Conservation (phyloP, 805 yeast genomes). For the Clavispora carvajalis region DNA sequence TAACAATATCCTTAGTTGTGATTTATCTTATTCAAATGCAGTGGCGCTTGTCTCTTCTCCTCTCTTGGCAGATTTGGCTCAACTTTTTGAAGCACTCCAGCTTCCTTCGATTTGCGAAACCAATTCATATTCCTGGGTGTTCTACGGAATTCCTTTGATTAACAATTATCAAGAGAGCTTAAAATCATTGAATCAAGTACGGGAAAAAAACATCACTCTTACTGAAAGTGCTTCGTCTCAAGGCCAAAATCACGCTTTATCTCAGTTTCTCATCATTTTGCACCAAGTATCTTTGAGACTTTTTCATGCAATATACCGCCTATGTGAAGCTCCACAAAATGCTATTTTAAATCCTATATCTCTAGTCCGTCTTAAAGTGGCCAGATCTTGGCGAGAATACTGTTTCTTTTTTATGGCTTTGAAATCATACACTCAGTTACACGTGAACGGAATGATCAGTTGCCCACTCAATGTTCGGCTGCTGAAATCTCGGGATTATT, state of each 20-base stretch:
- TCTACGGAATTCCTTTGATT: conserved; percentile 10
- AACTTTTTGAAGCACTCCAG: not conserved
- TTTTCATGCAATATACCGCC: not conserved
- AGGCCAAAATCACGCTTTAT: not conserved
- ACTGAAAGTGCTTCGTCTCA: not conserved
- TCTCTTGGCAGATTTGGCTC: not conserved
- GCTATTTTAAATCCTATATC: not conserved
- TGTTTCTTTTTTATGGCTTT: not conserved
- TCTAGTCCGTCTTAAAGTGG: not conserved
- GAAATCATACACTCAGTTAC: not conserved
- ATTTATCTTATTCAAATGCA: not conserved
- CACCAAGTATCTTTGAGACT: not conserved
- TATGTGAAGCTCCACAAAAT: not conserved
- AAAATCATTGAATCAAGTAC: not conserved
- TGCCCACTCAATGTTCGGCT: not conserved
- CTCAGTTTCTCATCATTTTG: not conserved
- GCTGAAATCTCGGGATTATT: too few relatives aligned
- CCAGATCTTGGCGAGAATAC: not conserved
- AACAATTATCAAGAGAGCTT: not conserved
- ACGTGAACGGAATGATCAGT: too few relatives aligned
- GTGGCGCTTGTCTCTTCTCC: not conserved
- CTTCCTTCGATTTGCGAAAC: not conserved
- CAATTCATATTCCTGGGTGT: conserved; percentile 9
- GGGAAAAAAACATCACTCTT: not conserved
- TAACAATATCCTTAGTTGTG: not conserved